These are phyloP conservation scores for Pseudocercospora macadamiae DNA, from an alignment of 2,329 filamentous ascomycete species.

Conservation along the genomic window DNA sequence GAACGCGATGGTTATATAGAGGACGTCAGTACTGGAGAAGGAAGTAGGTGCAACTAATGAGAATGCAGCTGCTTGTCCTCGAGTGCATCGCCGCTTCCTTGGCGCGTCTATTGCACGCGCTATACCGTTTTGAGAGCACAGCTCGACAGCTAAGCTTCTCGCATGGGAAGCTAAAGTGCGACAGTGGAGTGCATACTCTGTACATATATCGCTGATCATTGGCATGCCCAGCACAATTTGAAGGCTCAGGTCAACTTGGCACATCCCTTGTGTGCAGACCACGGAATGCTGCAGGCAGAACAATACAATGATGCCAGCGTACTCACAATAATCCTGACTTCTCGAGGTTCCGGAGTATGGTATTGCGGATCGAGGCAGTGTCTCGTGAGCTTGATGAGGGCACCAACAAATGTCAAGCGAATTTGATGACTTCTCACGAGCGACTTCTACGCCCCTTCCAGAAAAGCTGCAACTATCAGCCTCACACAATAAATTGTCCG, in stretches of 20 bases:
- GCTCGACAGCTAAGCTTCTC: conserved; percentile 13
- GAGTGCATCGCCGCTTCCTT: conserved; percentile 20
- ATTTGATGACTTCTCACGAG: no score
- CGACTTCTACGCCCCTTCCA: no score
- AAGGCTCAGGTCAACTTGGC: conserved; percentile 12
- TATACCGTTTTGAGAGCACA: not conserved
- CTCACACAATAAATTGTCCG: no score
- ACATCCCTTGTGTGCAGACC: not conserved
- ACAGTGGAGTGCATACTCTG: conserved; percentile 1
- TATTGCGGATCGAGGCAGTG: no score
- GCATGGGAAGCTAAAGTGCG: conserved; percentile 9
- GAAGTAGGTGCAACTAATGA: no score
- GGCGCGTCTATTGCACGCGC: not conserved
- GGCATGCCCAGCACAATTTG: not conserved
- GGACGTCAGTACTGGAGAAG: conserved; percentile 11
- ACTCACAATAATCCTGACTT: no score
- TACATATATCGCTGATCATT: not conserved
- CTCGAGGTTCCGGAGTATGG: no score
- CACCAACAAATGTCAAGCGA: no score
- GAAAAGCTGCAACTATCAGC: no score
- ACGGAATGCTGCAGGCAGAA: not conserved
- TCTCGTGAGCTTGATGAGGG: no score
- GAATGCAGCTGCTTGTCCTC: not conserved
- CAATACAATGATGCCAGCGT: no score
- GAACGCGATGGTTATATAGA: conserved; percentile 13